These are phyloP conservation scores for Taphrina confusa DNA, from an alignment of 1,139 yeast species.

Conservation along the genomic window DNA sequence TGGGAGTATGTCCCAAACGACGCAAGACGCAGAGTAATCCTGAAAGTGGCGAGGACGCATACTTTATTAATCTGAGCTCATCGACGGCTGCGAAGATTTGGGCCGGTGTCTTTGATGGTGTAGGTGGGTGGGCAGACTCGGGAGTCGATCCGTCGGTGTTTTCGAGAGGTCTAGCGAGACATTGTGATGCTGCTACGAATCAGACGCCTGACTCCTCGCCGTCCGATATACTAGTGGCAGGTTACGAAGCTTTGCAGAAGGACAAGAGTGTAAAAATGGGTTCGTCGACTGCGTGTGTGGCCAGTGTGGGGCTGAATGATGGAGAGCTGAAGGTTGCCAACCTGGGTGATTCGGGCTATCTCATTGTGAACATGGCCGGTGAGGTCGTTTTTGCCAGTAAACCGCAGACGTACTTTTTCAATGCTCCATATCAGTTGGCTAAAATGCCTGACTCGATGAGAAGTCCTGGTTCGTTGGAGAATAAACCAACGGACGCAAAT, in stretches of 20 bases:
- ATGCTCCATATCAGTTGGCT: conserved; percentile 88
- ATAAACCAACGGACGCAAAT: conserved; percentile 55
- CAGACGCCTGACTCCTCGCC: conserved; percentile 11
- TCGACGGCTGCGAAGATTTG: conserved; percentile 52
- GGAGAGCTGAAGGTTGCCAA: conserved; percentile 64
- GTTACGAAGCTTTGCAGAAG: conserved; percentile 47
- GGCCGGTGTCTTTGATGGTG: conserved; percentile 91
- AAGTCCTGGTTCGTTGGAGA: conserved; percentile 62
- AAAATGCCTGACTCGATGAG: conserved; percentile 65
- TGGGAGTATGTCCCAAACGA: conserved; percentile 22
- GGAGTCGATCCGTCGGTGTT: conserved; percentile 73
- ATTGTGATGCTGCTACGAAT: conserved; percentile 16
- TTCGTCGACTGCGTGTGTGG: conserved; percentile 93
- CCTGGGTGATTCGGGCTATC: conserved; percentile 94
- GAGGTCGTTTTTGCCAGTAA: conserved; percentile 65
- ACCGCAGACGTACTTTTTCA: conserved; percentile 80
- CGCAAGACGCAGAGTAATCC: conserved; percentile 17
- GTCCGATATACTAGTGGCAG: conserved; percentile 10
- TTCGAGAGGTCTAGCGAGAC: conserved; percentile 28
- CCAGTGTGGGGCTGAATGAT: conserved; percentile 57
- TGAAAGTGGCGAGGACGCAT: conserved; percentile 29
- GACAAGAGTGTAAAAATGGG: conserved; percentile 78
- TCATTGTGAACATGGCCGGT: conserved; percentile 66
- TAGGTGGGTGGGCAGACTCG: conserved; percentile 94
- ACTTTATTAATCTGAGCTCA: conserved; percentile 7